These are phyloP conservation scores for Pseudogymnoascus sp. DNA, from an alignment of 2,329 filamentous ascomycete genomes.

Conservation along the genomic window DNA sequence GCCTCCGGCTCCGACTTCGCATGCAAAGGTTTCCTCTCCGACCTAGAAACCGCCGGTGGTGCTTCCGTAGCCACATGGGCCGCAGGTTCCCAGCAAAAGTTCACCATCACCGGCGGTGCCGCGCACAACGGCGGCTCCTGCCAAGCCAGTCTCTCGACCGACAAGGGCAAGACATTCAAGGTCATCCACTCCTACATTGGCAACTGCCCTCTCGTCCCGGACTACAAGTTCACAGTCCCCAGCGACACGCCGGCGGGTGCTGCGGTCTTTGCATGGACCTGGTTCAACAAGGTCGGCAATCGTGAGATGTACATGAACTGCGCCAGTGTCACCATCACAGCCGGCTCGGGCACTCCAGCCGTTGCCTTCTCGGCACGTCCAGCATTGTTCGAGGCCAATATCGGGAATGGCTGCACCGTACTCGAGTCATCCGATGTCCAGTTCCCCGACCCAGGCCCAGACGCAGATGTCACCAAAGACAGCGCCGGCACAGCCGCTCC, in stretches of 20 bases:
- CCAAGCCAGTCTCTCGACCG: constrained; percentile 51
- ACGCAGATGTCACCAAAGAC: not conserved
- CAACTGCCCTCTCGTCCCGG: constrained; percentile 45
- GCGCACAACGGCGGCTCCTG: constrained; percentile 49
- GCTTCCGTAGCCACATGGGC: constrained; percentile 40
- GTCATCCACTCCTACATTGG: constrained; percentile 55
- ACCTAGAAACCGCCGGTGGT: constrained; percentile 25
- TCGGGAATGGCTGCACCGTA: not conserved
- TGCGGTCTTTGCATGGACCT: constrained; percentile 38
- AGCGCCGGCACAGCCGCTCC: not conserved
- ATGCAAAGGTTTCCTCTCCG: constrained; percentile 17
- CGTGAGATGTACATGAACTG: constrained; percentile 65
- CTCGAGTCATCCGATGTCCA: not conserved
- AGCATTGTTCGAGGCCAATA: constrained; percentile 43
- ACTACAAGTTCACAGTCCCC: constrained; percentile 20
- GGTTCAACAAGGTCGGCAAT: constrained; percentile 50
- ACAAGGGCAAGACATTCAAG: constrained; percentile 47
- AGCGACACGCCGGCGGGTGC: constrained; percentile 19
- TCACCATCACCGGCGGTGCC: constrained; percentile 41
- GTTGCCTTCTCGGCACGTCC: constrained; percentile 40
- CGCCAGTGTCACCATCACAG: constrained; percentile 44
- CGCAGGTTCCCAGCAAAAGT: constrained; percentile 42
- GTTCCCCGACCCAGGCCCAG: not conserved
- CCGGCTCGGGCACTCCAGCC: constrained; percentile 13
- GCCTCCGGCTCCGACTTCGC: constrained; percentile 15